A percentile compares a stretch with the other conserved stretches of the same genome.
phyloP scores from a whole-genome alignment of 768 basidiomycete genomes.

The Mycena kentingensis region DNA sequence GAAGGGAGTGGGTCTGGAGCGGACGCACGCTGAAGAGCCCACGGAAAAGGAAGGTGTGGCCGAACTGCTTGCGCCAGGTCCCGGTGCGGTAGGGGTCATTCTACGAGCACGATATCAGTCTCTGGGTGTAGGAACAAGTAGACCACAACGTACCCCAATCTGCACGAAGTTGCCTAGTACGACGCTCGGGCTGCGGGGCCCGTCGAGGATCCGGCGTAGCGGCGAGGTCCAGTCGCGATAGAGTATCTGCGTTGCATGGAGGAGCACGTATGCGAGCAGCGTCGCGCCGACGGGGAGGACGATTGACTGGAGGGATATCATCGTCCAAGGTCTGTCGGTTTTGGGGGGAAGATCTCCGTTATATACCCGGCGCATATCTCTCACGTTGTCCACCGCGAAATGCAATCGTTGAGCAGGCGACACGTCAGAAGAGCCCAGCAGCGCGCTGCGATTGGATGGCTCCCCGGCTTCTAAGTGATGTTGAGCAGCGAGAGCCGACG shows the following conservation, averaged over 20 bases:
- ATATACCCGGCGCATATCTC: too few relatives aligned
- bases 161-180: conserved; percentile 37
- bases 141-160: conserved; percentile 18
- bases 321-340: too few relatives aligned
- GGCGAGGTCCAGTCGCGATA: conserved; percentile 24
- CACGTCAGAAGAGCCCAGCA: too few relatives aligned
- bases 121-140: too few relatives aligned
- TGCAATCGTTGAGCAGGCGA: too few relatives aligned
- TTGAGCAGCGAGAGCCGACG: too few relatives aligned
- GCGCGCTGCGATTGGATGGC: too few relatives aligned
- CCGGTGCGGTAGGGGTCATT: conserved; percentile 29
- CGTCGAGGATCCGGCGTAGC: conserved; percentile 36
- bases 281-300: background rate
- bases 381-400: too few relatives aligned
- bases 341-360: too few relatives aligned
- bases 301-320: too few relatives aligned
- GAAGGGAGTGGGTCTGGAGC: background rate
- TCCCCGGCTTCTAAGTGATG: too few relatives aligned
- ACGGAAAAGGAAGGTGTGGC: conserved; percentile 33
- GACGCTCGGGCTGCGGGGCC: conserved; percentile 35
- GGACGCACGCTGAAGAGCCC: conserved; percentile 34
- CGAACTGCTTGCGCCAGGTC: conserved; percentile 41
- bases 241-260: conserved; percentile 17
- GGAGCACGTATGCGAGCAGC: conserved; percentile 10
- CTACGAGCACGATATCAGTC: conserved; percentile 5